Base-by-base conservation (phyloP, 768 basidiomycete species). In the Tulasnella sp. region DNA sequence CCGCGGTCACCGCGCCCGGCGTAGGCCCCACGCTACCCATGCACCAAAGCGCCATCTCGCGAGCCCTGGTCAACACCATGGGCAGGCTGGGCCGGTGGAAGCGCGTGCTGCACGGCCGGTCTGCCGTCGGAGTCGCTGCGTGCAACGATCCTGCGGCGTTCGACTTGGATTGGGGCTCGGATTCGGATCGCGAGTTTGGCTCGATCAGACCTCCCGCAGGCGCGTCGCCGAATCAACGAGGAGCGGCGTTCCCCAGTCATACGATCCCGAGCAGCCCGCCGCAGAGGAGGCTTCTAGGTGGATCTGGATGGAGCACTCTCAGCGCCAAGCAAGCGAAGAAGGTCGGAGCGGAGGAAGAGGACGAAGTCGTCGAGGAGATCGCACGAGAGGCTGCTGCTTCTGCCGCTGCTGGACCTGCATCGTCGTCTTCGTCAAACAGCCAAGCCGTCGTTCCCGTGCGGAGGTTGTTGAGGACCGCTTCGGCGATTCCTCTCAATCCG, bases 51-150 rank as follows among this genome's bases (percentile, higher is more conserved):
- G 88, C 92, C 0, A 87, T 96, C 22, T 94, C 93, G 0, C 90
- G 94, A 0, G 93, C 90, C 16, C 90, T 96, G 73, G 92, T 94
- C 77, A 93, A 91, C 86, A 95, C 95, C 2, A 92, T 96, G 41
- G 94, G 95, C 6, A 90, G 93, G 7, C 86, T 97, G 24, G 95
- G 95, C 1, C 88, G 93, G 16, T 93, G 95, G 93, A 93, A 90
- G 83, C 91, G 95, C 8, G 94, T 94, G 42, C 85, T 96, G 76
- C 82, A 83, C 46, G 81, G 80, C n/a, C 79, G 81, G 1, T 79
- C 80, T 7, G 74, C 54, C 11, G 81, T 54, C 3, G 50, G 75
- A 3, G 54, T 79, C 20, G 54, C 80, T 41, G 54, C 73, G 34
- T 73, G 79, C 40, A 73, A 41, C 42, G 69, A 80, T n/a, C 44